Base-by-base conservation (phyloP, 2,329 filamentous ascomycete species). In the Alternaria alternata region DNA sequence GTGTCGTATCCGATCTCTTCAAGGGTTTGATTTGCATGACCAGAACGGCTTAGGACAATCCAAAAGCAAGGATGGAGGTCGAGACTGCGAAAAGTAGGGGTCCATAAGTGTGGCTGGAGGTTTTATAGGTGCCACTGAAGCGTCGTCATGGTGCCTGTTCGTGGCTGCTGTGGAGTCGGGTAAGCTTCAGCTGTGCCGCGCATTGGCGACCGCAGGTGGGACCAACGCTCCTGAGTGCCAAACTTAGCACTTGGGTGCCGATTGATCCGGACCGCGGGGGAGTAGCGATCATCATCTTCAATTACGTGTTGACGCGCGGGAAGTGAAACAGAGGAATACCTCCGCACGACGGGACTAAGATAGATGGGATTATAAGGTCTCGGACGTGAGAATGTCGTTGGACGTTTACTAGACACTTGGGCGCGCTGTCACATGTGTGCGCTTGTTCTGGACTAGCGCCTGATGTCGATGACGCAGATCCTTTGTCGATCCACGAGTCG, bases 1-100 rank as follows among this genome's bases (percentile, higher is more conserved):
- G 39, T 9, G 61, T 67, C 22, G 68, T 73, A 22, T 72, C 68
- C 38, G 67, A 68, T 59, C 68, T 64, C 47, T 59, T 65, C 61
- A 73, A 51, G 9, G 61, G 54, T 36, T 39, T 54, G 14, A 63
- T 63, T 55, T 67, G 58, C 65, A 72, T 69, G 30, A 64, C 62
- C 54, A 52, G 22, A 32, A 43, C 39, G 24, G 44, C n/a, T 51
- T 32, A 30, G 49, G 32, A 24, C 39, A 4, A 14, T 12, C 18
- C 18, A 42, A 28, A 34, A 43, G 22, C 16, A 39, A 60, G 32
- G 46, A 32, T 46, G 44, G 34, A 28, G 26, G 41, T 51, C 16
- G 12, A 36, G 36, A 24, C 20, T 51, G 38, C 18, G 32, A 26
- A 20, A 16, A 18, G 9, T 28, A 56, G 18, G 14, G 41, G 41